These are phyloP conservation scores for Neurospora hispaniola DNA, from an alignment of 495 filamentous ascomycete species.

Conservation along the genomic window DNA sequence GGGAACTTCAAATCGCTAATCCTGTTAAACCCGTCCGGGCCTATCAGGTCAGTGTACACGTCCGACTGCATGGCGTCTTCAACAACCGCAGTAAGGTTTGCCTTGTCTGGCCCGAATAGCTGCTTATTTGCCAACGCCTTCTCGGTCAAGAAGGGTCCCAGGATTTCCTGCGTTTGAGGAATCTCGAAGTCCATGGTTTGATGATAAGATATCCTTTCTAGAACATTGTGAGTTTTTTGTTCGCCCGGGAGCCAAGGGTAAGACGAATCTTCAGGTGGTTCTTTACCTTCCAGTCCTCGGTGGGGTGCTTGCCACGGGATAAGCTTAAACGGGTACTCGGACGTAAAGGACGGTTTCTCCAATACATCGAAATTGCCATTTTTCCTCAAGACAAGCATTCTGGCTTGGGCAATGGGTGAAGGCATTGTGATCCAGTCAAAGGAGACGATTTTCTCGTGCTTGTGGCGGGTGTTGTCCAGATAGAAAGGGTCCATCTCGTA, in stretches of 20 bases:
- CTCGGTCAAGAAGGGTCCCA: conserved; percentile 35
- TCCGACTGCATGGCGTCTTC: conserved; percentile 20
- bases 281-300: conserved; percentile 34
- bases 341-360: conserved; percentile 47
- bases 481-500: conserved; percentile 43
- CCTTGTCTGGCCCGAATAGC: conserved; percentile 34
- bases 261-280: background rate
- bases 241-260: conserved; percentile 6
- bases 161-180: conserved; percentile 27
- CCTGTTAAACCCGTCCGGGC: background rate
- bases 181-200: conserved; percentile 36
- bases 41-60: background rate
- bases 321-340: conserved; percentile 38
- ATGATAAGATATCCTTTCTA: conserved; percentile 35
- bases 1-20: conserved; percentile 7
- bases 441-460: conserved; percentile 59
- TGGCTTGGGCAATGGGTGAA: conserved; percentile 48
- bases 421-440: conserved; percentile 75
- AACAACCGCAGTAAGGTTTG: conserved; percentile 20
- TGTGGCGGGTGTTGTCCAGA: conserved; percentile 27
- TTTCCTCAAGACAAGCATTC: conserved; percentile 56
- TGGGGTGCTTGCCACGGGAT: conserved; percentile 36
- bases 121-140: conserved; percentile 29
- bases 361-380: conserved; percentile 58
- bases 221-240: background rate